Conservation (phyloP, 2,329 filamentous ascomycete species). For the Aphanocladium album region DNA sequence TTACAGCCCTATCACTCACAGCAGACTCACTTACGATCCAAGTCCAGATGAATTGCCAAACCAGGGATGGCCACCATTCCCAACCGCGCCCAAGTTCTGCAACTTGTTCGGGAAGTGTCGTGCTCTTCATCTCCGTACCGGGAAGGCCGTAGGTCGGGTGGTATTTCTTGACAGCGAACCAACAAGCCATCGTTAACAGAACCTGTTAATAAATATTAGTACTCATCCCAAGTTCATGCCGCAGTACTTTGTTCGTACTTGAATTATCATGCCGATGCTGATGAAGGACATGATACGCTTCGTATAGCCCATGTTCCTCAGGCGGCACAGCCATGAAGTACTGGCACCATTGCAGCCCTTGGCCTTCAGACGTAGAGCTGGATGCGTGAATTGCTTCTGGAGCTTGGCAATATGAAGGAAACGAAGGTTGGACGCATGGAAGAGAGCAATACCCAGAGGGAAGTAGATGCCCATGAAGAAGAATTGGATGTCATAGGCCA, state of each 20-base stretch:
- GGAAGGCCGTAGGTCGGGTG: constrained; percentile 46
- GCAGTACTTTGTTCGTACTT: constrained; percentile 33
- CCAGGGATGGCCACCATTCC: constrained; percentile 55
- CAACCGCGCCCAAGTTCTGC: constrained; percentile 42
- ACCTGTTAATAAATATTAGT: constrained; percentile 31
- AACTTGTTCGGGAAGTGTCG: constrained; percentile 35
- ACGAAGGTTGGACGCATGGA: constrained; percentile 51
- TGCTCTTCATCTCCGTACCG: constrained; percentile 29
- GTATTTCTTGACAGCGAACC: constrained; percentile 52
- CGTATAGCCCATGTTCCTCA: constrained; percentile 32
- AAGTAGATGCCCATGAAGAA: constrained; percentile 57
- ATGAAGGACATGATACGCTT: constrained; percentile 40
- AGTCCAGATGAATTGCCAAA: constrained; percentile 52
- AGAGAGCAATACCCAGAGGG: constrained; percentile 53
- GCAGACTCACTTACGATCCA: constrained; percentile 34
- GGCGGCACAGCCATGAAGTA: constrained; percentile 29
- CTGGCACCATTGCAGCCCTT: constrained; percentile 23
- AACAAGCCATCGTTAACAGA: constrained; percentile 48
- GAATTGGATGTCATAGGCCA: constrained; percentile 47
- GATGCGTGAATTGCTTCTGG: constrained; percentile 38
- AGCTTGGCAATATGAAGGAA: constrained; percentile 46
- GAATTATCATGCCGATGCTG: constrained; percentile 41
- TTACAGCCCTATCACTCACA: too few relatives aligned
- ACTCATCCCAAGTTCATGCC: not conserved
- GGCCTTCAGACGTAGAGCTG: constrained; percentile 13